Evolutionary conservation across 164 flowering plant genomes (phyloP).

Genomic region (Stephania yunnanensis): DNA sequence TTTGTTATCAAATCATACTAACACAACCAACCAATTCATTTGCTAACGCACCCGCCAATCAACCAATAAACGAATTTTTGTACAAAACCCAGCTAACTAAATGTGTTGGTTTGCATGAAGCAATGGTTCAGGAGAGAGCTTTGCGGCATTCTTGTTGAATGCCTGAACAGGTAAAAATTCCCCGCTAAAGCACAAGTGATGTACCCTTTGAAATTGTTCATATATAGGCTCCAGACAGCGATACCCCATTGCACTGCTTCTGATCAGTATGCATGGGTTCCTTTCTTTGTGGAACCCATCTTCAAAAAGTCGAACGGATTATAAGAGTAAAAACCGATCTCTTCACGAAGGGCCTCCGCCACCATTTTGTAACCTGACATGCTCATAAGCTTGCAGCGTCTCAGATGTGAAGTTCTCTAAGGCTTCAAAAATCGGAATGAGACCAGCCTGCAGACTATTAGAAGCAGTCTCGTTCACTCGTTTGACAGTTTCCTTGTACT

Average conservation of each 20-base stretch:
- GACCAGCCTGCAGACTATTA: constrained; percentile 66
- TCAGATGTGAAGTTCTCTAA: constrained; percentile 58
- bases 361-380: constrained; percentile 45
- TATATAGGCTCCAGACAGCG: background rate
- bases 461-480: constrained; percentile 71
- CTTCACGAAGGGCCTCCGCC: constrained; percentile 17
- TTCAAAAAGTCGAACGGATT: background rate
- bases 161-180: background rate
- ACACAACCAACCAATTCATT: constrained; percentile 4
- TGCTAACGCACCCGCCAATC: constrained; percentile 18
- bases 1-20: constrained; percentile 2
- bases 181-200: background rate
- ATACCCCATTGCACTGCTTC: background rate
- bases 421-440: constrained; percentile 77
- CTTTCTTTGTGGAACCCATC: constrained; percentile 6
- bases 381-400: constrained; percentile 62
- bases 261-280: constrained; percentile 3
- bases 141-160: background rate
- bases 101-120: constrained; percentile 4
- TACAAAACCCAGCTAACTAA: constrained; percentile 26
- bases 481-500: constrained; percentile 64
- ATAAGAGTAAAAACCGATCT: background rate
- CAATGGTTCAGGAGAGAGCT: background rate
- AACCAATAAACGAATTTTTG: constrained; percentile 48
- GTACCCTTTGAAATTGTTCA: no score